Conservation (phyloP, 805 yeast genomes). For the Jamesozyma lodderae region DNA sequence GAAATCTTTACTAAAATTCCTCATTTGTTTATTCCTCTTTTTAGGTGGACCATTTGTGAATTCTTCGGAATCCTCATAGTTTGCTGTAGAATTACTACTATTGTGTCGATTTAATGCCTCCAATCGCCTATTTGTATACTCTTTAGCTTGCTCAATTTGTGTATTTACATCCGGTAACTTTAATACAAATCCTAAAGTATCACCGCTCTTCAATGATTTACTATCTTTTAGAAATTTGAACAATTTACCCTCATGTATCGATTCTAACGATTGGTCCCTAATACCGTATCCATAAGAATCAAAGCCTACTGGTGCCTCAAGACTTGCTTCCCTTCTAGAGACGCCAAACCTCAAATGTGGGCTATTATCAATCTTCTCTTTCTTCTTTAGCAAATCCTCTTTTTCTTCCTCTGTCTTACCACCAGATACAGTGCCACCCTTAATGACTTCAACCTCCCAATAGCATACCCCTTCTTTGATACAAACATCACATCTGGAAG, state of each 20-base stretch:
- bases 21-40: slow-evolving; percentile 7
- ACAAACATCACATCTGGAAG: slow-evolving; percentile 63
- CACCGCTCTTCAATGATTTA: slow-evolving; percentile 52
- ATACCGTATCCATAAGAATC: slow-evolving; percentile 92
- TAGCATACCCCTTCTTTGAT: slow-evolving; percentile 73
- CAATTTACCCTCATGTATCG: slow-evolving; percentile 43
- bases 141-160: slow-evolving; percentile 37
- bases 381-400: slow-evolving; percentile 6
- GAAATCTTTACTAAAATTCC: slow-evolving; percentile 17
- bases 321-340: slow-evolving; percentile 73
- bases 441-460: slow-evolving; percentile 60
- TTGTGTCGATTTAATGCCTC: slow-evolving; percentile 15
- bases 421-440: slow-evolving; percentile 18
- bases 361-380: slow-evolving; percentile 24
- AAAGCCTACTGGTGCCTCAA: slow-evolving; percentile 93
- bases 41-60: slow-evolving; percentile 1
- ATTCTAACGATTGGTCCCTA: slow-evolving; percentile 68
- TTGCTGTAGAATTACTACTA: not conserved
- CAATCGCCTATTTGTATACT: slow-evolving; percentile 30
- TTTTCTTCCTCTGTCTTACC: not conserved
- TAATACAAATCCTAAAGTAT: slow-evolving; percentile 70
- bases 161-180: slow-evolving; percentile 48
- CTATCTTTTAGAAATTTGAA: slow-evolving; percentile 40
- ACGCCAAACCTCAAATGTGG: slow-evolving; percentile 76
- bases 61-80: not conserved